Evolutionary conservation across 1,284 basidiomycete genomes (phyloP).

Genomic region (Marasmius oreades): DNA sequence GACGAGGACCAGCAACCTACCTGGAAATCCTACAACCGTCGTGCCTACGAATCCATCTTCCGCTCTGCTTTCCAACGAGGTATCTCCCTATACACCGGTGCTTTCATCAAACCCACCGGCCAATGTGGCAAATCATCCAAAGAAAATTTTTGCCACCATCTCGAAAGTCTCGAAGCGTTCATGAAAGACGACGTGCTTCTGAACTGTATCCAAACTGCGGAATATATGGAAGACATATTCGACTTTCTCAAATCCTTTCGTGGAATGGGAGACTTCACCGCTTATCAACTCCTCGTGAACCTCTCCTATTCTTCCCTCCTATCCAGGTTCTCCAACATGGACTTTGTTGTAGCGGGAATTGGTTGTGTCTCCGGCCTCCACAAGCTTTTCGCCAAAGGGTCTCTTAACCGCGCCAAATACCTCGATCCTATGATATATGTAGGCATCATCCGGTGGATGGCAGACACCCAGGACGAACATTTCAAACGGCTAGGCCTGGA

Average conservation of each 20-base stretch:
- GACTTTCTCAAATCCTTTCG: constrained; percentile 52
- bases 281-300: constrained; percentile 55
- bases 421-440: constrained; percentile 36
- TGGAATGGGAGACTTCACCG: constrained; percentile 58
- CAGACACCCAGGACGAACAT: constrained; percentile 46
- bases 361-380: constrained; percentile 53
- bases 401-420: constrained; percentile 26
- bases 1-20: constrained; percentile 28
- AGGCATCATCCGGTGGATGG: constrained; percentile 56
- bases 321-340: constrained; percentile 49
- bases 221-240: constrained; percentile 51
- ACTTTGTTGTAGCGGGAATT: constrained; percentile 59
- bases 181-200: constrained; percentile 46
- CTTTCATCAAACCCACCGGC: constrained; percentile 54
- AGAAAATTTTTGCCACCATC: constrained; percentile 49
- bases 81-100: constrained; percentile 51
- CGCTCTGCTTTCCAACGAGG: constrained; percentile 31
- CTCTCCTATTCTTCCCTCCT: constrained; percentile 52
- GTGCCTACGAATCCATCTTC: constrained; percentile 46
- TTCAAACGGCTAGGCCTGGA: constrained; percentile 32
- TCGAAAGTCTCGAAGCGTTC: constrained; percentile 50
- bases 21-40: constrained; percentile 45
- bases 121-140: not conserved
- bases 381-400: constrained; percentile 43
- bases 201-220: constrained; percentile 34